Evolutionary conservation across 2,329 filamentous ascomycete species (phyloP).

Genomic region (Pseudopithomyces maydicus): DNA sequence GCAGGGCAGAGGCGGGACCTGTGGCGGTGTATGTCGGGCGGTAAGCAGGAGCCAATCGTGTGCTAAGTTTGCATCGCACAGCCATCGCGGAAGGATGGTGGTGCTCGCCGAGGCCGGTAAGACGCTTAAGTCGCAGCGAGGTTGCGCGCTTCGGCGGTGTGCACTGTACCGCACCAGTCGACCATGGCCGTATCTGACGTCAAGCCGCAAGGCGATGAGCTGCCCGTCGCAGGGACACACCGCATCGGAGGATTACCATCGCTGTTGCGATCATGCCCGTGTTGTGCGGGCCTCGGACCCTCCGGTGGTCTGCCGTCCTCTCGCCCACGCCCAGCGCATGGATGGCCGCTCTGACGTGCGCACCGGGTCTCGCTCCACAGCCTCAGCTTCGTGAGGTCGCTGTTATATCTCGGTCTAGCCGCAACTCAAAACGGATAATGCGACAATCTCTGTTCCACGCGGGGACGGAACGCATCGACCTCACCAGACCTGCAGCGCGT

Average conservation of each 20-base stretch:
- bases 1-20: constrained; percentile 1
- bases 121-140: neutral
- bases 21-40: constrained; percentile 4
- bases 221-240: neutral
- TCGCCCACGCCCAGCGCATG: neutral
- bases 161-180: neutral
- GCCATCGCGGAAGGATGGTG: constrained; percentile 1
- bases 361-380: neutral
- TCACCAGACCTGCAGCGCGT: neutral
- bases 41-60: neutral
- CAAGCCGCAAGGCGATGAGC: constrained; percentile 4
- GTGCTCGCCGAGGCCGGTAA: constrained; percentile 3
- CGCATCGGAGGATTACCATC: constrained; percentile 4
- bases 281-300: constrained; percentile 1
- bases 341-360: neutral
- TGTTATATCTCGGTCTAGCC: neutral
- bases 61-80: neutral
- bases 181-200: neutral
- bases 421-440: neutral
- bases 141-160: constrained; percentile 6
- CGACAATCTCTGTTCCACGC: neutral
- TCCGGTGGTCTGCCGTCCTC: neutral
- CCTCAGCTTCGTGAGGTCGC: neutral
- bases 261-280: neutral
- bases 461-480: neutral